These are phyloP conservation scores for Fonsecaea pedrosoi DNA, from an alignment of 2,329 filamentous ascomycete genomes.

Conservation along the genomic window DNA sequence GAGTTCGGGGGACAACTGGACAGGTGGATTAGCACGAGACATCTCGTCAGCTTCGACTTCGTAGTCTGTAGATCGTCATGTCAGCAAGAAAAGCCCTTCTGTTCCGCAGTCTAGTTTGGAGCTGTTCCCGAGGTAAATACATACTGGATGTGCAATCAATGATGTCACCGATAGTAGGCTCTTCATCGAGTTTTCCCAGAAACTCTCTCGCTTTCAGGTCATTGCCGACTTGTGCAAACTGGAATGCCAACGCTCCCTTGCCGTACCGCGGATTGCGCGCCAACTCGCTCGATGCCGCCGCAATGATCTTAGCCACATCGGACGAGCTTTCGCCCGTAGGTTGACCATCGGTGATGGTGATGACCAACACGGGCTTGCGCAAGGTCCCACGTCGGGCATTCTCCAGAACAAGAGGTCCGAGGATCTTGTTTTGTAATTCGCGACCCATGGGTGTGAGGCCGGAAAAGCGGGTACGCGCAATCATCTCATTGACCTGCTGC, in stretches of 20 bases:
- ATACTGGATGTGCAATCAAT: slow-evolving; percentile 73
- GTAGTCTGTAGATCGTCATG: slow-evolving; percentile 58
- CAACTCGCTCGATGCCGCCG: slow-evolving; percentile 60
- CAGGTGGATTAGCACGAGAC: slow-evolving; percentile 65
- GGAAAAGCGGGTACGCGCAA: slow-evolving; percentile 66
- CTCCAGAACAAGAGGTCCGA: slow-evolving; percentile 65
- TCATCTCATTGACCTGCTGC: slow-evolving; percentile 64
- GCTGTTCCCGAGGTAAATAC: slow-evolving; percentile 40
- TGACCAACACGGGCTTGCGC: slow-evolving; percentile 69
- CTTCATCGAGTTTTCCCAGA: slow-evolving; percentile 68
- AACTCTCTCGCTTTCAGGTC: slow-evolving; percentile 70
- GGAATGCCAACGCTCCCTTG: slow-evolving; percentile 66
- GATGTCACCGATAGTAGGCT: slow-evolving; percentile 65
- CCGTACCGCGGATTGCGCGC: slow-evolving; percentile 59
- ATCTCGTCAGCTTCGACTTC: slow-evolving; percentile 73
- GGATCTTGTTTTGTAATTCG: slow-evolving; percentile 66
- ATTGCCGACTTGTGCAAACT: slow-evolving; percentile 73
- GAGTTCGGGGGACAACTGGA: slow-evolving; percentile 68
- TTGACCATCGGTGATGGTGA: slow-evolving; percentile 71
- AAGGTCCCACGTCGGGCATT: slow-evolving; percentile 61
- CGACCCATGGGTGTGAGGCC: slow-evolving; percentile 72
- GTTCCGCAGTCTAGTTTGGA: not conserved
- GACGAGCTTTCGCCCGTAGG: slow-evolving; percentile 67
- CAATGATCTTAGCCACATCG: slow-evolving; percentile 64
- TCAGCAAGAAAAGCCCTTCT: not conserved